Evolutionary conservation across 148 eudicot species (phyloP).

Genomic region (Persicaria tinctoria): DNA sequence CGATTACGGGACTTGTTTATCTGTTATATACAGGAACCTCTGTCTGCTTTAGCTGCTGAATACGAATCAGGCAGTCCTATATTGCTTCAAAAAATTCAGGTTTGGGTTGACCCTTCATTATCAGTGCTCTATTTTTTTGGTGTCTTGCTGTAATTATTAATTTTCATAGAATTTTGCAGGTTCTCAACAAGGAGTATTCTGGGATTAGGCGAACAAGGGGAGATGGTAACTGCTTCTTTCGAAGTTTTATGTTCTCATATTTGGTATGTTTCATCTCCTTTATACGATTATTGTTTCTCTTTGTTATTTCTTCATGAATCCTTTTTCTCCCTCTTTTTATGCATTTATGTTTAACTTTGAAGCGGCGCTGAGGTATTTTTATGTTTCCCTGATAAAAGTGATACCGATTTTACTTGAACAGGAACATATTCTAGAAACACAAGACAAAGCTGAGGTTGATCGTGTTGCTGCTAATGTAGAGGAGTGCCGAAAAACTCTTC

Average conservation of each 20-base stretch:
- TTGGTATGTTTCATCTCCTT: constrained; percentile 37
- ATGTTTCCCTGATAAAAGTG: neutral
- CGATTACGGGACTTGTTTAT: neutral
- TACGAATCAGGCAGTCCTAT: constrained; percentile 83
- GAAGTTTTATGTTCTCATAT: constrained; percentile 94
- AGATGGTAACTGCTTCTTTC: constrained; percentile 96
- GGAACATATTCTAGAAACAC: constrained; percentile 84
- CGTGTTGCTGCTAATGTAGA: constrained; percentile 63
- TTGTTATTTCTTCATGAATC: neutral
- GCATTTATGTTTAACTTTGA: neutral
- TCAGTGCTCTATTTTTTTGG: neutral
- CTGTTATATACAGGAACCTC: constrained; percentile 56
- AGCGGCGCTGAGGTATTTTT: neutral
- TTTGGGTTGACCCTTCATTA: constrained; percentile 12
- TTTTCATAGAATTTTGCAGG: constrained; percentile 26
- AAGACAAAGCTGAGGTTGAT: constrained; percentile 70
- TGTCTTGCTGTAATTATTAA: neutral
- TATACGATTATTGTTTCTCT: neutral
- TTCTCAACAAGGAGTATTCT: constrained; percentile 58
- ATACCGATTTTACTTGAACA: constrained; percentile 15
- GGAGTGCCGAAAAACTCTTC: constrained; percentile 74
- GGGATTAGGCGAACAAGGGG: constrained; percentile 87
- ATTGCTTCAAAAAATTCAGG: constrained; percentile 85
- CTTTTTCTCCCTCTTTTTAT: constrained; percentile 1
- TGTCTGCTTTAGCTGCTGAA: constrained; percentile 68